Evolutionary conservation across 192 early-diverging fungal genomes (phyloP).

Genomic region (Linnemannia schmuckeri): DNA sequence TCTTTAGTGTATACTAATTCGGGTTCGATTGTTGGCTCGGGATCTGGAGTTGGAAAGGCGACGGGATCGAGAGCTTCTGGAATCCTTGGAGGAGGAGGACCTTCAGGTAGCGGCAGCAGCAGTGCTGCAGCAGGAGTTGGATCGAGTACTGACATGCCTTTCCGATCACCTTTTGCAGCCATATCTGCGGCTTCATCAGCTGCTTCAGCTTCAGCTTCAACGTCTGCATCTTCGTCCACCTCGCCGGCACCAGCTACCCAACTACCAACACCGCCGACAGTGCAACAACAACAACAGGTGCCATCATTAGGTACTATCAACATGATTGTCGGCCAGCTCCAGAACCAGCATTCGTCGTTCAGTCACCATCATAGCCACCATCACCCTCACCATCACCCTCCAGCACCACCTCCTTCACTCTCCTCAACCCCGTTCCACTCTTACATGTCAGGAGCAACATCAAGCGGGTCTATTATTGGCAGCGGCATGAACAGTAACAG

Average conservation of each 20-base stretch:
- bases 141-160: neutral
- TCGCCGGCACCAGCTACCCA: neutral
- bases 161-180: slow-evolving; percentile 24
- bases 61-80: neutral
- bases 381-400: slow-evolving; percentile 10
- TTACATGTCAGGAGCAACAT: neutral
- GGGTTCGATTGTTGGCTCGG: neutral
- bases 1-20: neutral
- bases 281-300: neutral
- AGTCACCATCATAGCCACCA: neutral
- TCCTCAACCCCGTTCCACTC: neutral
- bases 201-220: neutral
- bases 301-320: neutral
- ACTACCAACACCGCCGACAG: neutral
- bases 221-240: slow-evolving; percentile 16
- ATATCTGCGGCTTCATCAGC: slow-evolving; percentile 14
- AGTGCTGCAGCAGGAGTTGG: neutral
- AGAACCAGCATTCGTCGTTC: slow-evolving; percentile 3
- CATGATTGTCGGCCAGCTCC: slow-evolving; percentile 25
- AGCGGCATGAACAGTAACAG: neutral
- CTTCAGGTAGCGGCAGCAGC: neutral
- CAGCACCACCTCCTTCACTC: neutral
- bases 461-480: neutral
- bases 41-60: neutral
- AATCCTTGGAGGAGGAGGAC: neutral